A percentile compares a stretch with the other conserved stretches of the same genome.
Evolutionary conservation across 495 filamentous ascomycete genomes (phyloP).

Genomic region (Daldinia decipiens): DNA sequence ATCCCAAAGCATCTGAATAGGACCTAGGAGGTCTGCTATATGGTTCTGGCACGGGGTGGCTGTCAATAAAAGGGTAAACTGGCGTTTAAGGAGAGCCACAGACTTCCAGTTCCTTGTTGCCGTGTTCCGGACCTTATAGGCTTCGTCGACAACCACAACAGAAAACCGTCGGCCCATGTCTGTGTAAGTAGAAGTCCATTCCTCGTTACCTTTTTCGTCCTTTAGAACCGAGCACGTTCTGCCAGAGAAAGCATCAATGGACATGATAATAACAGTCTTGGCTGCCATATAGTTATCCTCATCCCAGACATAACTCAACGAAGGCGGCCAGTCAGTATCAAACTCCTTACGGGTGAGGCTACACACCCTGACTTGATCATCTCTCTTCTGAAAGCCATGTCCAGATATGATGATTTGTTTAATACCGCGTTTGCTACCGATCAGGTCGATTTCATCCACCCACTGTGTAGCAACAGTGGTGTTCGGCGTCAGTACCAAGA

Average conservation of each 20-base stretch:
- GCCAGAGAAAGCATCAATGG: constrained; percentile 40
- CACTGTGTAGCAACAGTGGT: constrained; percentile 41
- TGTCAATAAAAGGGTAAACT: constrained; percentile 44
- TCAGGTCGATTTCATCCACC: constrained; percentile 34
- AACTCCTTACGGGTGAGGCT: constrained; percentile 18
- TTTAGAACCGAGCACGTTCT: constrained; percentile 30
- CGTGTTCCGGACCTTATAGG: constrained; percentile 41
- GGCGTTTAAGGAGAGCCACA: constrained; percentile 33
- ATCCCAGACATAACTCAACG: constrained; percentile 39
- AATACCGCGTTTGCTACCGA: constrained; percentile 7
- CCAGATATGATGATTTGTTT: constrained; percentile 36
- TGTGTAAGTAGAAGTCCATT: constrained; percentile 38
- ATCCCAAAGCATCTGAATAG: constrained; percentile 38
- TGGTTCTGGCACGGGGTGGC: constrained; percentile 44
- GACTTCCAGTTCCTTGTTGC: constrained; percentile 37
- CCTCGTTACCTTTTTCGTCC: background rate
- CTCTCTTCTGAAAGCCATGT: constrained; percentile 13
- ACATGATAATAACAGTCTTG: constrained; percentile 27
- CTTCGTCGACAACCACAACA: constrained; percentile 45
- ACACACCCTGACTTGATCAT: background rate
- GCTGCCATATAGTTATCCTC: constrained; percentile 19
- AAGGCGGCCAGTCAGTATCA: constrained; percentile 12
- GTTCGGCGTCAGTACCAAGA: constrained; percentile 41
- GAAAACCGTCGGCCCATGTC: constrained; percentile 35
- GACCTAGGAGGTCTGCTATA: constrained; percentile 39